Base-by-base conservation (phyloP, 2,329 filamentous ascomycete species). In the Dactylonectria estremocensis region DNA sequence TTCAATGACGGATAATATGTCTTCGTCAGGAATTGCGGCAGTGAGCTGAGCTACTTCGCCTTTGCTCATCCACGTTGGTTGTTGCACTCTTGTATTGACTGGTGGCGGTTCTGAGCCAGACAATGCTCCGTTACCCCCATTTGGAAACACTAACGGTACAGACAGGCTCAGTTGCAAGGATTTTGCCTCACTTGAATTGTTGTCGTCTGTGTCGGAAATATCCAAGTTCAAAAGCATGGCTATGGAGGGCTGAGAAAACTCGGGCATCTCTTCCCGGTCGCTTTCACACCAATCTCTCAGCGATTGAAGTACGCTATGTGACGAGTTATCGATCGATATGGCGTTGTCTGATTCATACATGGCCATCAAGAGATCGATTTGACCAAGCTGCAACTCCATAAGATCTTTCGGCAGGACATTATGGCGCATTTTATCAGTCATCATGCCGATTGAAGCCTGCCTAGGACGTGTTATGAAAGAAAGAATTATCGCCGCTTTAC, bases 41-140 rank as follows among this genome's bases (percentile, higher is more conserved):
- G 80, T 79, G 5, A 88, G 66, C 5, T 67, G 69, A 0, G 81
- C 76, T 0, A 83, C 73, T 22, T 87, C 83, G 7, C 84, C 83
- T 71, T 84, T 87, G 63, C 81, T 87, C 77, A 88, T 82, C 87
- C 87, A 89, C 0, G 77, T 72, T 1, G 87, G 85, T 50, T 88
- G 86, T 7, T 84, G 83, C 10, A 87, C 72, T 4, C 83, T 80
- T 9, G 83, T 78, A n/a, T 73, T 79, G 2, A 83, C 76, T 4
- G 78, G 73, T 1, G 86, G 85, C 1, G 84, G 76, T 14, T 87
- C 83, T 0, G 72, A 62, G 2, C 13, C 14, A 4, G 61, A 16
- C 16, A 11, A 33, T 2, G 31, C 73, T 1, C 73, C 66, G 8
- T 28, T 22, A 2, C 52, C 59, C 1, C 59, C 55, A 18, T 3